phyloP scores from a whole-genome alignment of 805 yeast genomes.

The Candida maltosa region DNA sequence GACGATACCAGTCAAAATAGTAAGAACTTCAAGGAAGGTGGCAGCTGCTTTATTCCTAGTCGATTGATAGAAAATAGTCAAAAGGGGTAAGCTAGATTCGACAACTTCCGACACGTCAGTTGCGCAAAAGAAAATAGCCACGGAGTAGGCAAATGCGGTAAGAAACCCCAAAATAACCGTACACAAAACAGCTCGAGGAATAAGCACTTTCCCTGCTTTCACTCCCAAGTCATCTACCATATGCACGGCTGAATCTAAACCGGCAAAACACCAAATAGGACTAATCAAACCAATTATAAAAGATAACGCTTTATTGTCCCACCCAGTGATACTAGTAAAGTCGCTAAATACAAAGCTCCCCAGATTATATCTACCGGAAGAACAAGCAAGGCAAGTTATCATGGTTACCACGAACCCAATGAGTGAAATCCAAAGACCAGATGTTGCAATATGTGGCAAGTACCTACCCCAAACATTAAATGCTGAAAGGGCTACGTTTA shows the following conservation, averaged over 20 bases:
- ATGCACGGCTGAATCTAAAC: conserved; percentile 70
- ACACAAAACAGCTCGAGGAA: conserved; percentile 60
- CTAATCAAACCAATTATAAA: conserved; percentile 64
- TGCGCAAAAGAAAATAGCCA: conserved; percentile 59
- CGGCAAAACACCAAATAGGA: conserved; percentile 68
- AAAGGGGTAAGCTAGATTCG: conserved; percentile 51
- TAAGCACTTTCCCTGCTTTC: conserved; percentile 51
- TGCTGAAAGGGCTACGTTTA: too few species aligned
- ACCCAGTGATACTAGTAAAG: conserved; percentile 57
- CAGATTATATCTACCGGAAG: conserved; percentile 51
- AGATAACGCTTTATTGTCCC: conserved; percentile 52
- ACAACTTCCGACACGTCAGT: conserved; percentile 48
- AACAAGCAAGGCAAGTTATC: conserved; percentile 47
- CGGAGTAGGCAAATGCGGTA: conserved; percentile 53
- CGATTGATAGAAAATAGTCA: conserved; percentile 62
- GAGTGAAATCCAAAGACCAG: conserved; percentile 51
- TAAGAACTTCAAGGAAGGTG: conserved; percentile 43
- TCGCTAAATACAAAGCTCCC: conserved; percentile 55
- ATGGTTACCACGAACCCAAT: too few species aligned
- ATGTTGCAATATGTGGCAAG: conserved; percentile 48
- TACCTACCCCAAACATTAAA: conserved; percentile 50
- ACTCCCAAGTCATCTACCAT: conserved; percentile 63
- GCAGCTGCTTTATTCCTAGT: conserved; percentile 53
- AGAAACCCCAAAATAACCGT: conserved; percentile 64
- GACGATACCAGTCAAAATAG: conserved; percentile 53